Conservation (phyloP, 2,329 filamentous ascomycete species). For the Aspergillus caelatus region DNA sequence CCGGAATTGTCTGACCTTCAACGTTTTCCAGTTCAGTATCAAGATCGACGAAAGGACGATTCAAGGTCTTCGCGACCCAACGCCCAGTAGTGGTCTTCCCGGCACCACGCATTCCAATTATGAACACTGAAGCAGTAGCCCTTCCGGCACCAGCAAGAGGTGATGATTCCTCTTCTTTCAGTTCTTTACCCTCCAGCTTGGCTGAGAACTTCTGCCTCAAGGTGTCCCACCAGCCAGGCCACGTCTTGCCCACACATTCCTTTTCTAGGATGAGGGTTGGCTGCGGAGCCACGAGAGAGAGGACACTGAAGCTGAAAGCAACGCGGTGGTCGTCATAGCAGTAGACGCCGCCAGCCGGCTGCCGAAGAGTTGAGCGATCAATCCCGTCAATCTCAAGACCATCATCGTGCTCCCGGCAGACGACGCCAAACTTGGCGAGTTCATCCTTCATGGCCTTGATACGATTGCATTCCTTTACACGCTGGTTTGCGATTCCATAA, state of each 20-base stretch:
- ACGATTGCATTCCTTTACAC: slow-evolving; percentile 97
- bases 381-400: slow-evolving; percentile 73
- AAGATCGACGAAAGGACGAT: slow-evolving; percentile 79
- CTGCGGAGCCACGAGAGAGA: slow-evolving; percentile 71
- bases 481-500: slow-evolving; percentile 92
- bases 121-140: slow-evolving; percentile 72
- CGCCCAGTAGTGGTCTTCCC: slow-evolving; percentile 92
- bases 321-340: slow-evolving; percentile 98
- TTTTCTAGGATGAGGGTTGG: slow-evolving; percentile 81
- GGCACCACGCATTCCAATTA: slow-evolving; percentile 96
- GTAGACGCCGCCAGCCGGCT: slow-evolving; percentile 70
- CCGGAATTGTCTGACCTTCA: slow-evolving; percentile 75
- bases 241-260: slow-evolving; percentile 94
- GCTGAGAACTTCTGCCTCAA: slow-evolving; percentile 78
- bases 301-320: slow-evolving; percentile 96
- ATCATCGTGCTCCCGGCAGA: slow-evolving; percentile 85
- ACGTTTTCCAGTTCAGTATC: slow-evolving; percentile 82
- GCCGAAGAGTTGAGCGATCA: slow-evolving; percentile 53
- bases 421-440: slow-evolving; percentile 88
- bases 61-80: slow-evolving; percentile 77
- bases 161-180: slow-evolving; percentile 41
- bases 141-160: slow-evolving; percentile 44
- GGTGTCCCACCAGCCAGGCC: slow-evolving; percentile 98
- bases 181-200: slow-evolving; percentile 73
- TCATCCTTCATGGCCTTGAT: slow-evolving; percentile 95